Percentiles rank a stretch among this genome's conserved stretches.
Conservation (phyloP, 331 rosid species). For the Ulmus americana region DNA sequence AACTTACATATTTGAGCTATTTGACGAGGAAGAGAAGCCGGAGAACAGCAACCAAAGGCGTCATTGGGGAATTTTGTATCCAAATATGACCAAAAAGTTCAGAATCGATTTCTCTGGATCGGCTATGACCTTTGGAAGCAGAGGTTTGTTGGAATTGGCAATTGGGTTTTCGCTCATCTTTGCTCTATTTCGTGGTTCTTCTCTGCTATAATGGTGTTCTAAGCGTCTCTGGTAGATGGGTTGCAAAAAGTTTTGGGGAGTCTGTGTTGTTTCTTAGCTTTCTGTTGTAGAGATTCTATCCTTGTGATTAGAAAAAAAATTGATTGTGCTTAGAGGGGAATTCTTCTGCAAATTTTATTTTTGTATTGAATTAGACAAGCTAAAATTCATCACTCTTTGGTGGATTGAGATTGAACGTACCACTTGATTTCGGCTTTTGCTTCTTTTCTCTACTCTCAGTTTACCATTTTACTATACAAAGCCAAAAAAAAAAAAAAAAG, state of each 20-base stretch:
- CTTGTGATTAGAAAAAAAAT: not conserved
- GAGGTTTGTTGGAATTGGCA: slow-evolving; percentile 5
- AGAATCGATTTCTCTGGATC: slow-evolving; percentile 50
- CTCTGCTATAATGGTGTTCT: slow-evolving; percentile 3
- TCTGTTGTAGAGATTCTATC: not conserved
- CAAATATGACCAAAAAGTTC: slow-evolving; percentile 60
- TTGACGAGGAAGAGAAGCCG: slow-evolving; percentile 40
- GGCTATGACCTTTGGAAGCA: not conserved
- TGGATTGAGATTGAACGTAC: no score
- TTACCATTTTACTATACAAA: no score
- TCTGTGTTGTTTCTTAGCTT: not conserved
- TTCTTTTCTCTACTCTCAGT: no score
- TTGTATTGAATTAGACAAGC: not conserved
- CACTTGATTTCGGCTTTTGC: no score
- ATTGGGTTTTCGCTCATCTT: slow-evolving; percentile 14
- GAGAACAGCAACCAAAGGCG: slow-evolving; percentile 21
- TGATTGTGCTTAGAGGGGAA: not conserved
- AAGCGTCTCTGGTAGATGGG: not conserved
- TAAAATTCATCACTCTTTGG: not conserved
- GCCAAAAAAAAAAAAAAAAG: no score
- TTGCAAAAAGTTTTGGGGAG: not conserved
- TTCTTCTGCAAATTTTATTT: not conserved
- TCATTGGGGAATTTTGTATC: slow-evolving; percentile 69
- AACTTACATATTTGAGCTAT: slow-evolving; percentile 62
- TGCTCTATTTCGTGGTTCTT: slow-evolving; percentile 19